Conservation (phyloP, 371 early-diverging fungal species). For the Dichotomocladium elegans region DNA sequence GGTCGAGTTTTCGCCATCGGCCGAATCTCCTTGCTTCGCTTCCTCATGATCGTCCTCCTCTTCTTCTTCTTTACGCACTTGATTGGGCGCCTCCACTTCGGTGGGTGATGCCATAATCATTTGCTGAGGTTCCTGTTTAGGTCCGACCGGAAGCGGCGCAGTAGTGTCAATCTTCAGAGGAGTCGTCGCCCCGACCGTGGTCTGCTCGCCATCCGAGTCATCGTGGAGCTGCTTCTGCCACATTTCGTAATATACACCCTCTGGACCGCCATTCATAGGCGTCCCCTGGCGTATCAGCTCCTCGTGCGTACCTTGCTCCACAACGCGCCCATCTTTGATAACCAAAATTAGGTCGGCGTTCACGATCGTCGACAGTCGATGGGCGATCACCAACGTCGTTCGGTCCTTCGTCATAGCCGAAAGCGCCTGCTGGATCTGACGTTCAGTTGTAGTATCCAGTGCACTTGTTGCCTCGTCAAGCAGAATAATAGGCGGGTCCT, state of each 20-base stretch:
- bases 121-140: no score
- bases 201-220: conserved; percentile 17
- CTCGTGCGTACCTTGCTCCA: conserved; percentile 87
- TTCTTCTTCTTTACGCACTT: not conserved
- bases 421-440: conserved; percentile 71
- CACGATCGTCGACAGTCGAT: conserved; percentile 84
- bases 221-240: conserved; percentile 90
- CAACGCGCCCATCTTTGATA: conserved; percentile 76
- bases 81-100: not conserved
- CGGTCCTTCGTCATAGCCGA: conserved; percentile 68
- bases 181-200: not conserved
- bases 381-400: conserved; percentile 94
- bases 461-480: conserved; percentile 78
- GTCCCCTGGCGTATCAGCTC: conserved; percentile 54
- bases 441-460: conserved; percentile 58
- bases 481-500: conserved; percentile 73
- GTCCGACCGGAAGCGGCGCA: not conserved
- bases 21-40: no score
- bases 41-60: no score
- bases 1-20: no score
- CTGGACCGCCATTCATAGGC: not conserved
- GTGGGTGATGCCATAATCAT: conserved; percentile 7
- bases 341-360: conserved; percentile 78
- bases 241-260: conserved; percentile 77
- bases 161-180: not conserved